These are phyloP conservation scores for Paramecium bursaria DNA, from an alignment of 73 alveolate genomes.

Conservation along the genomic window DNA sequence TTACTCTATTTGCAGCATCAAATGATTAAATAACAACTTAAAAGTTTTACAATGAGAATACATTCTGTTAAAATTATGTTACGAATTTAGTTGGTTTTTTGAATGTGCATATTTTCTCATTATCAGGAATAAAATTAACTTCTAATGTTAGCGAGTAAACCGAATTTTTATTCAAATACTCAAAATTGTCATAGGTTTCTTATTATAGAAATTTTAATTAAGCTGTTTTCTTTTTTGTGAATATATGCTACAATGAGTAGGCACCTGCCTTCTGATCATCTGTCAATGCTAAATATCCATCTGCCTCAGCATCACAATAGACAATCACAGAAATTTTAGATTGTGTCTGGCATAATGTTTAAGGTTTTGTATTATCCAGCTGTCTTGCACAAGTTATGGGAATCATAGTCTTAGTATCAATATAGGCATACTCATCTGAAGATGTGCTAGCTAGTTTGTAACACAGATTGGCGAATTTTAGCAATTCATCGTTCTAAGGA, in stretches of 20 bases:
- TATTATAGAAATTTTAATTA: too few species aligned
- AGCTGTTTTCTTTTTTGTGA: too few species aligned
- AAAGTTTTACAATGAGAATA: background rate
- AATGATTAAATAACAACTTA: background rate
- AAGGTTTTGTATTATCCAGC: conserved; percentile 1
- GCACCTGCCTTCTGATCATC: too few species aligned
- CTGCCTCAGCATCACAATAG: background rate
- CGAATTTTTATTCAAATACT: background rate
- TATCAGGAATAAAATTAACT: background rate
- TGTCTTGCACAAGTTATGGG: conserved; percentile 16
- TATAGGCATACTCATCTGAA: background rate
- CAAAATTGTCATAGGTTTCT: background rate
- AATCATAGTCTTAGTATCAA: conserved; percentile 13
- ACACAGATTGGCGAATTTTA: background rate
- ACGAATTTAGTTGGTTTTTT: conserved; percentile 4
- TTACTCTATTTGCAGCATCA: background rate
- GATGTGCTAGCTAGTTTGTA: background rate
- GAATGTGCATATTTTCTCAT: background rate
- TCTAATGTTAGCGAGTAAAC: background rate
- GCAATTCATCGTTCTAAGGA: background rate
- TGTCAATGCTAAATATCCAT: too few species aligned
- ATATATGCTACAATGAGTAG: background rate
- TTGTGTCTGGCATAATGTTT: background rate
- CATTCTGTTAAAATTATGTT: conserved; percentile 18
- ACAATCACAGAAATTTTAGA: background rate